Conservation (phyloP, 306 rosid genomes). For the Rosa rugosa region DNA sequence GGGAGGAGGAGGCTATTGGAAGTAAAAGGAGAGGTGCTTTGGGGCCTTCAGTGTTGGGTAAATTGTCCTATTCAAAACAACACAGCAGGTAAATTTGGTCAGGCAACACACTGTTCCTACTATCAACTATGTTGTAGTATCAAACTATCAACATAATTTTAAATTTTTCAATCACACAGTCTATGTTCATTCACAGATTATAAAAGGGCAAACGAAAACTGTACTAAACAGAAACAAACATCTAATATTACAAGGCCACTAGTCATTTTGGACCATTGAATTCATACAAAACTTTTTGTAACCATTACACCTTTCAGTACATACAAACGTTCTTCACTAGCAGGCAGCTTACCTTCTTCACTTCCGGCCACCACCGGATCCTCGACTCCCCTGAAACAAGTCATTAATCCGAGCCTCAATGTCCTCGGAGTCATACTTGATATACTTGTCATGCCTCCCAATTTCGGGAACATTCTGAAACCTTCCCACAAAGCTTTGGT, state of each 20-base stretch:
- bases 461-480: conserved; percentile 54
- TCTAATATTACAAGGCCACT: conserved; percentile 26
- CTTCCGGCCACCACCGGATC: conserved; percentile 61
- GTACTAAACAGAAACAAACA: conserved; percentile 18
- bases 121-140: background rate
- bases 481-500: conserved; percentile 61
- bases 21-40: background rate
- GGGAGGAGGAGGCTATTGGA: background rate
- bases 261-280: conserved; percentile 23
- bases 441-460: conserved; percentile 55
- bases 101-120: background rate
- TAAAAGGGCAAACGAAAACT: conserved; percentile 2
- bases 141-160: background rate
- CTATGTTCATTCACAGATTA: conserved; percentile 17
- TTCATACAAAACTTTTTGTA: conserved; percentile 30
- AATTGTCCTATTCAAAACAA: background rate
- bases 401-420: conserved; percentile 53
- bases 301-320: conserved; percentile 32
- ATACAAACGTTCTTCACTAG: conserved; percentile 28
- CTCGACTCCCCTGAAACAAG: conserved; percentile 59
- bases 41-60: background rate
- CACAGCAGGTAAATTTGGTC: background rate
- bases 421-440: conserved; percentile 54
- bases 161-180: background rate
- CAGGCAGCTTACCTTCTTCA: conserved; percentile 38